These are phyloP conservation scores for Xerocomellus amylosporus DNA, from an alignment of 768 basidiomycete species.

Conservation along the genomic window DNA sequence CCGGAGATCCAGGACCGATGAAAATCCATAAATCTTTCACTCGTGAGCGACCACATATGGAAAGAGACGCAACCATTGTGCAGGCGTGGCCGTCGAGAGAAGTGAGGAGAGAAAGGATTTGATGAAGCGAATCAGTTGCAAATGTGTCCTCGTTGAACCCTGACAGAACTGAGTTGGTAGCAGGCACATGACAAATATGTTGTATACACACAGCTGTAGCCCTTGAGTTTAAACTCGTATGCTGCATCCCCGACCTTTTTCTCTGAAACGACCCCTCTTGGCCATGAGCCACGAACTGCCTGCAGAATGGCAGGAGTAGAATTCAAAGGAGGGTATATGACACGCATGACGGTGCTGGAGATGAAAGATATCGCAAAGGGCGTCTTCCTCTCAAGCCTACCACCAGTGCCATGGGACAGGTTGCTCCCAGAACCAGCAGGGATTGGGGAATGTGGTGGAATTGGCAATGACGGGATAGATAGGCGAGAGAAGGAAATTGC, in stretches of 20 bases:
- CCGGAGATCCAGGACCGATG: slow-evolving; percentile 47
- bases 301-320: slow-evolving; percentile 79
- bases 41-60: slow-evolving; percentile 68
- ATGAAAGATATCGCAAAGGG: slow-evolving; percentile 75
- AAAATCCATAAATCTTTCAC: slow-evolving; percentile 81
- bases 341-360: slow-evolving; percentile 65
- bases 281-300: slow-evolving; percentile 75
- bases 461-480: slow-evolving; percentile 31
- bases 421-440: slow-evolving; percentile 39
- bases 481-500: slow-evolving; percentile 68
- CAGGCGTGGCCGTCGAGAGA: slow-evolving; percentile 69
- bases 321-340: slow-evolving; percentile 72
- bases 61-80: slow-evolving; percentile 63
- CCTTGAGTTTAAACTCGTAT: slow-evolving; percentile 80
- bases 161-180: slow-evolving; percentile 31
- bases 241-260: slow-evolving; percentile 70
- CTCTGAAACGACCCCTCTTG: slow-evolving; percentile 73
- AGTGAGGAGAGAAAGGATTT: slow-evolving; percentile 64
- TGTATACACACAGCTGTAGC: slow-evolving; percentile 63
- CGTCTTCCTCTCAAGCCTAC: slow-evolving; percentile 35
- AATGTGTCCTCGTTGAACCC: slow-evolving; percentile 81
- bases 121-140: slow-evolving; percentile 66
- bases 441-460: slow-evolving; percentile 38
- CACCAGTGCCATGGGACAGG: slow-evolving; percentile 36
- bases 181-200: slow-evolving; percentile 10